These are phyloP conservation scores for Ceriops zippeliana DNA, from an alignment of 345 rosid genomes.

Conservation along the genomic window DNA sequence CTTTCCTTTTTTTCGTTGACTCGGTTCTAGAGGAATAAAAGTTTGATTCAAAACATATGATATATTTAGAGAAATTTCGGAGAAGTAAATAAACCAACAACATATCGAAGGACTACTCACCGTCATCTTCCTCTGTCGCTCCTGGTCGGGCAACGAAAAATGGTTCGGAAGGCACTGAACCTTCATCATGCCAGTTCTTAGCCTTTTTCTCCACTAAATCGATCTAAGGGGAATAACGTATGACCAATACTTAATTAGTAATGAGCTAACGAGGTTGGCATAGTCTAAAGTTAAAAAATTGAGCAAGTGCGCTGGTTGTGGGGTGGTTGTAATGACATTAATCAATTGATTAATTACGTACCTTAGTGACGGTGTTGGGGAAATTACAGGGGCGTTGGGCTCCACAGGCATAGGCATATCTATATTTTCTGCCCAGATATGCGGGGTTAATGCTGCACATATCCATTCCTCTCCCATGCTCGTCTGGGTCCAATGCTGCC, in stretches of 20 bases:
- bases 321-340: not conserved
- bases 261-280: not conserved
- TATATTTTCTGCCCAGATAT: conserved; percentile 59
- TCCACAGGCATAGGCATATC: conserved; percentile 92
- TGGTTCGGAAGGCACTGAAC: conserved; percentile 88
- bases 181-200: conserved; percentile 76
- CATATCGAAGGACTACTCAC: conserved; percentile 32
- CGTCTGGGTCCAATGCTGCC: conserved; percentile 78
- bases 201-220: conserved; percentile 70
- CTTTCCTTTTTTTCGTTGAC: too few relatives aligned
- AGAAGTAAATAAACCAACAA: too few relatives aligned
- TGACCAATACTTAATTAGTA: not conserved
- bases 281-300: not conserved
- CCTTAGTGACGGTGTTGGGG: conserved; percentile 96
- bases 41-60: too few relatives aligned
- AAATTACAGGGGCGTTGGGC: conserved; percentile 92
- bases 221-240: conserved; percentile 36
- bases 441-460: conserved; percentile 93
- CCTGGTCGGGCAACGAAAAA: conserved; percentile 86
- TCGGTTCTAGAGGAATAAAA: too few relatives aligned
- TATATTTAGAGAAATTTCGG: too few relatives aligned
- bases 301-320: not conserved
- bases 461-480: conserved; percentile 96
- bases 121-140: conserved; percentile 85
- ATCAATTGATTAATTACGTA: conserved; percentile 1